Evolutionary conservation across 2,329 filamentous ascomycete species (phyloP).

Genomic region (Podosphaera xanthii): DNA sequence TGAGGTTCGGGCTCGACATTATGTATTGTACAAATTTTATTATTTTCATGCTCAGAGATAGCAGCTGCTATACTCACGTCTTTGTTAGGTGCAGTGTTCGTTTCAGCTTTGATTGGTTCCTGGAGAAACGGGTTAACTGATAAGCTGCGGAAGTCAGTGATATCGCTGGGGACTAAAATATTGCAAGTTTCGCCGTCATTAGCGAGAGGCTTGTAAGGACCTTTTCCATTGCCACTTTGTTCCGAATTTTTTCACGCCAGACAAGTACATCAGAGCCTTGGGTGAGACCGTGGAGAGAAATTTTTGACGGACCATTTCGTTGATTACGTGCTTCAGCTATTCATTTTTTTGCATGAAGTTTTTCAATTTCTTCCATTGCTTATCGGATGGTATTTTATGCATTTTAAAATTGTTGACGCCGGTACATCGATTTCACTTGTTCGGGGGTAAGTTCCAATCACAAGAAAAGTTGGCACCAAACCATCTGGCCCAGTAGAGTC

Average conservation of each 20-base stretch:
- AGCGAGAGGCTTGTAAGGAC: not conserved
- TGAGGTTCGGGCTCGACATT: not conserved
- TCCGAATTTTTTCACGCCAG: slow-evolving; percentile 1
- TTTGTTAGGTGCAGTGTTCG: not conserved
- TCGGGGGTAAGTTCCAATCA: not conserved
- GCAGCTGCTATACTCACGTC: too few species aligned
- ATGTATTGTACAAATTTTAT: too few species aligned
- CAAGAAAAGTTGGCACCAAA: not conserved
- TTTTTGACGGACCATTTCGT: too few species aligned
- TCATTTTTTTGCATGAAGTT: too few species aligned
- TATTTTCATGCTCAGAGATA: too few species aligned
- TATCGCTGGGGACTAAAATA: not conserved
- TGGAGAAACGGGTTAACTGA: not conserved
- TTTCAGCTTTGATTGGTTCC: not conserved
- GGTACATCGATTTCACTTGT: not conserved
- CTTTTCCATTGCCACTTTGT: not conserved
- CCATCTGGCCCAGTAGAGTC: not conserved
- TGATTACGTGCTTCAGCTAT: too few species aligned
- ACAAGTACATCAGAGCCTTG: not conserved
- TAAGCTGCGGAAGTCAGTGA: not conserved
- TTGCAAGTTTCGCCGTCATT: not conserved
- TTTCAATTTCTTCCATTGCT: not conserved
- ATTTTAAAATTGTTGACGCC: not conserved
- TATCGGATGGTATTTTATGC: slow-evolving; percentile 1
- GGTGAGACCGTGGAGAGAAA: too few species aligned